A percentile compares a stretch with the other conserved stretches of the same genome.
phyloP scores from a whole-genome alignment of 805 yeast genomes.

The Metschnikowia orientalis region DNA sequence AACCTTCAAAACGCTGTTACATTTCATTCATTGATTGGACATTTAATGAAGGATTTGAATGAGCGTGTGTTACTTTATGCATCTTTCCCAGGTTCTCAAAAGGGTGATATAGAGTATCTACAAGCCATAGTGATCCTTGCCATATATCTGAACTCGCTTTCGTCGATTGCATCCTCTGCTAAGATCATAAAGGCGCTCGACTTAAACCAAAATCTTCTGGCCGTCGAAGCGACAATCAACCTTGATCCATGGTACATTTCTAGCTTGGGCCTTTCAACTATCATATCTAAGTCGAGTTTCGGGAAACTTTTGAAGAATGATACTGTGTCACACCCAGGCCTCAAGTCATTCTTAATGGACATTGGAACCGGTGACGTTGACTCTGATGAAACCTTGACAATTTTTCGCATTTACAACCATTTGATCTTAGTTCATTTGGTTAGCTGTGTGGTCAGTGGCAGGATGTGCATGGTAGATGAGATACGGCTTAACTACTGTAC shows the following conservation, averaged over 20 bases:
- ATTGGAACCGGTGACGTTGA: conserved; percentile 21
- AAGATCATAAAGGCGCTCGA: not conserved
- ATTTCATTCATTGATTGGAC: conserved; percentile 38
- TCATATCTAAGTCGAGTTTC: conserved; percentile 47
- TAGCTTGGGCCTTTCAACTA: conserved; percentile 60
- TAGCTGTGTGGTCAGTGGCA: conserved; percentile 61
- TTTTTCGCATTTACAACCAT: conserved; percentile 68
- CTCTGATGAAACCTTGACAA: conserved; percentile 46
- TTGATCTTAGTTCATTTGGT: conserved; percentile 62
- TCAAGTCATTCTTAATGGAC: conserved; percentile 7
- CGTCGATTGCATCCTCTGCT: conserved; percentile 32
- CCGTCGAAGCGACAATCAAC: conserved; percentile 30
- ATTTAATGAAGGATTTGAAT: conserved; percentile 48
- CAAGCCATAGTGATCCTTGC: conserved; percentile 66
- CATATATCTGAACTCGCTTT: conserved; percentile 59
- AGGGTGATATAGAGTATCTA: conserved; percentile 48
- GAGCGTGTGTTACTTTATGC: conserved; percentile 35
- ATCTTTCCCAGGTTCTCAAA: conserved; percentile 18
- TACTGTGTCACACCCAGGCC: conserved; percentile 2
- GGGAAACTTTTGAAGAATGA: conserved; percentile 29
- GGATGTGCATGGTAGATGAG: conserved; percentile 60
- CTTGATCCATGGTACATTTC: conserved; percentile 72
- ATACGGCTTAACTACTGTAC: conserved; percentile 55
- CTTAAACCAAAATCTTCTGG: not conserved
- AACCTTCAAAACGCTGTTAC: conserved; percentile 25